phyloP scores from a whole-genome alignment of 1,284 basidiomycete species.

The Trametes hirsuta region DNA sequence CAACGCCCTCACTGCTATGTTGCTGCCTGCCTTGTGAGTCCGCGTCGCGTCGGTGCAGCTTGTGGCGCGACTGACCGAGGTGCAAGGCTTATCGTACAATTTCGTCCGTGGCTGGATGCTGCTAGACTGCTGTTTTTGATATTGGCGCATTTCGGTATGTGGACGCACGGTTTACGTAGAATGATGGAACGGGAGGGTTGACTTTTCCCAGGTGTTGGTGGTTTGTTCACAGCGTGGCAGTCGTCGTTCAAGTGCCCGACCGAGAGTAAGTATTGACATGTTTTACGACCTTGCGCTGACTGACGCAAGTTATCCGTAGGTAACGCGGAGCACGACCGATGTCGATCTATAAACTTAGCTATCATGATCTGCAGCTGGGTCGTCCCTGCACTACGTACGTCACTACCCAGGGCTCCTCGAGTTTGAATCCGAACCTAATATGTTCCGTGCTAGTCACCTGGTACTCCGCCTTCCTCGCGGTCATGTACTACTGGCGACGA shows the following conservation, averaged over 20 bases:
- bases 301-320: conserved; percentile 30
- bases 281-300: neutral
- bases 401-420: neutral
- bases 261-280: conserved; percentile 39
- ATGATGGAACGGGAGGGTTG: neutral
- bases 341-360: conserved; percentile 51
- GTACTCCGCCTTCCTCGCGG: conserved; percentile 42
- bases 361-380: conserved; percentile 60
- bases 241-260: conserved; percentile 47
- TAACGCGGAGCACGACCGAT: conserved; percentile 47
- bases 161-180: neutral
- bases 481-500: conserved; percentile 37
- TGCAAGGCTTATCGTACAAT: conserved; percentile 51
- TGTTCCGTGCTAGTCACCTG: conserved; percentile 37
- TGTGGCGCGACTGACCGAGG: neutral
- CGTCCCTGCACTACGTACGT: conserved; percentile 54
- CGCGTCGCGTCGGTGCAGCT: neutral
- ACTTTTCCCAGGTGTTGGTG: conserved; percentile 46
- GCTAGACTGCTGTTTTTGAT: conserved; percentile 55
- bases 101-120: conserved; percentile 60
- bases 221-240: conserved; percentile 46
- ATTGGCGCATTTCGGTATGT: conserved; percentile 52
- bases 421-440: neutral
- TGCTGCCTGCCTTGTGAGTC: conserved; percentile 57
- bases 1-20: conserved; percentile 51